A percentile compares a stretch with the other conserved stretches of the same genome.
These are phyloP conservation scores for Cladosporium sp. DNA, from an alignment of 2,329 filamentous ascomycete species.

Conservation along the genomic window DNA sequence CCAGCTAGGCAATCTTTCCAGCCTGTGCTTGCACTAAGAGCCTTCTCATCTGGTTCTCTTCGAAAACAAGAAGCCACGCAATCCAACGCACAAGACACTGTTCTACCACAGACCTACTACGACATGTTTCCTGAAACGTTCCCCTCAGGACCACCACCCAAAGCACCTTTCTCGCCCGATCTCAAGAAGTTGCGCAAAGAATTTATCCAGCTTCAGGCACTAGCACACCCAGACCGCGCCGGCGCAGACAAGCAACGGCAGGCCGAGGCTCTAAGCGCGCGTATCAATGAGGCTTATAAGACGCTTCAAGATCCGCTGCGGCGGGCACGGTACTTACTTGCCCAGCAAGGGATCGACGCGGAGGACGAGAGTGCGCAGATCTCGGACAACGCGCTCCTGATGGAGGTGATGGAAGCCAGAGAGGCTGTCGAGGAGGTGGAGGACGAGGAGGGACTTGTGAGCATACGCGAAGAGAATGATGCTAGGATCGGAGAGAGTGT, in stretches of 20 bases:
- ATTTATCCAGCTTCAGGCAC: constrained; percentile 78
- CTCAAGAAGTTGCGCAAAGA: constrained; percentile 68
- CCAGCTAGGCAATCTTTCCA: not conserved
- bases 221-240: constrained; percentile 68
- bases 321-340: constrained; percentile 83
- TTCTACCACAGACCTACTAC: constrained; percentile 61
- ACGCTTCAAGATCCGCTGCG: constrained; percentile 74
- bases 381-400: constrained; percentile 67
- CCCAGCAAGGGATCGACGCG: constrained; percentile 68
- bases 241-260: constrained; percentile 48
- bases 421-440: constrained; percentile 56
- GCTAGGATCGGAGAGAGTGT: constrained; percentile 62
- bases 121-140: constrained; percentile 81
- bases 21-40: not conserved
- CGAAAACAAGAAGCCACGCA: constrained; percentile 7
- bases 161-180: constrained; percentile 71
- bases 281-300: constrained; percentile 88
- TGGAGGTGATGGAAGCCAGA: constrained; percentile 70
- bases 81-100: not conserved
- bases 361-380: constrained; percentile 72
- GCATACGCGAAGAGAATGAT: constrained; percentile 63
- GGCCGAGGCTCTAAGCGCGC: constrained; percentile 73
- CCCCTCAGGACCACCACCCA: constrained; percentile 70
- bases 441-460: constrained; percentile 59
- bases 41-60: constrained; percentile 5